Percentiles rank a stretch among this genome's conserved stretches.
Evolutionary conservation across 2,329 filamentous ascomycete genomes (phyloP).

Genomic region (Dactylellina cionopaga): DNA sequence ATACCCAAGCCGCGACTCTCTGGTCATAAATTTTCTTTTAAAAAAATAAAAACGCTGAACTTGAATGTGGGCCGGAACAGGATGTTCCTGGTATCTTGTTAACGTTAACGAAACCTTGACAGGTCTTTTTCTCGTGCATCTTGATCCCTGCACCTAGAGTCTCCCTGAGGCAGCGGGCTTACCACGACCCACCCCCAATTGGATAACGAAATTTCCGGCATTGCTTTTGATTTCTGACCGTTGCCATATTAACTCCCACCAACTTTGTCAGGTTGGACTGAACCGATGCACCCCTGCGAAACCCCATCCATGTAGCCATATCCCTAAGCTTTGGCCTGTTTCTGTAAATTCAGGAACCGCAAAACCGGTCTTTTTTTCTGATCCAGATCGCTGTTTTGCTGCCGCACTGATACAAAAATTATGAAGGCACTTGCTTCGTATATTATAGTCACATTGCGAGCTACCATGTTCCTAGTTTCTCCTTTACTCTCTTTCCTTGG

Average conservation of each 20-base stretch:
- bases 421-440: no score
- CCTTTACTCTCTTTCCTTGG: neutral
- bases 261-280: neutral
- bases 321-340: constrained; percentile 25
- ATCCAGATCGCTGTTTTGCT: constrained; percentile 1
- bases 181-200: constrained; percentile 32
- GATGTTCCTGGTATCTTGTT: constrained; percentile 41
- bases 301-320: neutral
- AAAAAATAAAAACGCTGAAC: no score
- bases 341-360: neutral
- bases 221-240: constrained; percentile 27
- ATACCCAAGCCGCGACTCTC: constrained; percentile 27
- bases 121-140: constrained; percentile 28
- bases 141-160: constrained; percentile 18
- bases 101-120: constrained; percentile 39
- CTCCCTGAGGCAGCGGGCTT: constrained; percentile 36
- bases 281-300: neutral
- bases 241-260: constrained; percentile 6
- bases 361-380: constrained; percentile 8
- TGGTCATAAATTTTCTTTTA: constrained; percentile 22
- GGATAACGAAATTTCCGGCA: constrained; percentile 5
- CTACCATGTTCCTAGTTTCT: neutral
- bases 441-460: no score
- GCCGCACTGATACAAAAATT: constrained; percentile 17
- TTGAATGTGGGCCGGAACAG: constrained; percentile 33